phyloP scores from a whole-genome alignment of 805 yeast species.

The Sugiyamaella valdiviana region DNA sequence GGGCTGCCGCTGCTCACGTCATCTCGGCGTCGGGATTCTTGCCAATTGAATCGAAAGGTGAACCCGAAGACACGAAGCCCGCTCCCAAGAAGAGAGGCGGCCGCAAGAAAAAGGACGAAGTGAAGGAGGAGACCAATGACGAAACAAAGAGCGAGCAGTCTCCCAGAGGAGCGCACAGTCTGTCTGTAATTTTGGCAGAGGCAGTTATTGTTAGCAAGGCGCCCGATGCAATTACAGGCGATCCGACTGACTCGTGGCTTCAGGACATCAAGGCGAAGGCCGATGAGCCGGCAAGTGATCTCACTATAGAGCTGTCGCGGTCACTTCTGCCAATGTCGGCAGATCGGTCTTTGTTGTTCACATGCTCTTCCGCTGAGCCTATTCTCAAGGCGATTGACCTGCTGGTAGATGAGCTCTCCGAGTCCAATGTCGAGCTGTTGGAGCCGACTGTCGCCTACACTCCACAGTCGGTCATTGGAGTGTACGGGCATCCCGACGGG shows the following conservation, averaged over 20 bases:
- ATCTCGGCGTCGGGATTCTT: background rate
- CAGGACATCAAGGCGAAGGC: background rate
- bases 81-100: background rate
- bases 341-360: background rate
- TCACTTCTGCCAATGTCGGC: constrained; percentile 1
- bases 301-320: background rate
- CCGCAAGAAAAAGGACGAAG: background rate
- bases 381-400: background rate
- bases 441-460: constrained; percentile 5
- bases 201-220: background rate
- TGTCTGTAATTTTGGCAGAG: background rate
- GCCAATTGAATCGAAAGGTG: background rate
- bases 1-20: background rate
- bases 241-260: background rate
- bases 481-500: constrained; percentile 21
- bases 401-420: background rate
- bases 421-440: background rate
- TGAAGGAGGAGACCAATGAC: background rate
- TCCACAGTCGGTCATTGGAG: constrained; percentile 17
- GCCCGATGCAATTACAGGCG: background rate
- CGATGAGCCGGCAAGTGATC: background rate
- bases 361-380: background rate
- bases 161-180: background rate
- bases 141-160: background rate
- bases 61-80: background rate